Evolutionary conservation across 805 yeast genomes (phyloP).

Genomic region (Candida qinlingensis): DNA sequence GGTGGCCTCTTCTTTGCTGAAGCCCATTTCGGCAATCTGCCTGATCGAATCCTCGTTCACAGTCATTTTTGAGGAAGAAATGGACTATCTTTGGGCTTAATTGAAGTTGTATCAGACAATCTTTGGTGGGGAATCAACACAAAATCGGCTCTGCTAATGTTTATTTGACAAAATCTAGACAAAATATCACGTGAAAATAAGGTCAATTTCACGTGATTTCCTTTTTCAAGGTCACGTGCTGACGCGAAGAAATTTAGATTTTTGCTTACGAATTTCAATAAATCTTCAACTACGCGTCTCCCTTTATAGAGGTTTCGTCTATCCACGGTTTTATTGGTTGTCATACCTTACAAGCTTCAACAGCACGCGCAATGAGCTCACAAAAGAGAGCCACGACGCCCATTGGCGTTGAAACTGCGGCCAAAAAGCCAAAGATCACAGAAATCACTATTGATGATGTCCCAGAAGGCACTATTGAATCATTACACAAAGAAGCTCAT

Average conservation of each 20-base stretch:
- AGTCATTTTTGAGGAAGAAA: background rate
- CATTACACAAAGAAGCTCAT: slow-evolving; percentile 23
- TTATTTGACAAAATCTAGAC: no score
- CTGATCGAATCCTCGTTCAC: slow-evolving; percentile 5
- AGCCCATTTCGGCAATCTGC: slow-evolving; percentile 33
- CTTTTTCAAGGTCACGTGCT: background rate
- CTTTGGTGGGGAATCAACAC: no score
- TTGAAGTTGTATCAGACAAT: no score
- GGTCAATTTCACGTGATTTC: background rate
- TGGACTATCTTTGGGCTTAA: no score
- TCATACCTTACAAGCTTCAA: background rate
- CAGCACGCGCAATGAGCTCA: background rate
- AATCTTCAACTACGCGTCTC: background rate
- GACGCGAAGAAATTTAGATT: background rate
- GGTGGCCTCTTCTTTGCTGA: slow-evolving; percentile 30
- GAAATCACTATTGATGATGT: slow-evolving; percentile 10
- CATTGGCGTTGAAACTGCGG: background rate
- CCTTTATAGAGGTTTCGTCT: no score
- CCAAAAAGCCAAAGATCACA: slow-evolving; percentile 16
- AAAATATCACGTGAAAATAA: background rate
- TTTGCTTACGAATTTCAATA: background rate
- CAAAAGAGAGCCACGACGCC: slow-evolving; percentile 1
- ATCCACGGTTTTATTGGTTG: no score
- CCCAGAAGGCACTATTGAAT: slow-evolving; percentile 18
- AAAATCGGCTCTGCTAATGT: no score